A percentile compares a stretch with the other conserved stretches of the same genome.
phyloP scores from a whole-genome alignment of 192 early-diverging fungal species.

The Allomyces macrogynus region DNA sequence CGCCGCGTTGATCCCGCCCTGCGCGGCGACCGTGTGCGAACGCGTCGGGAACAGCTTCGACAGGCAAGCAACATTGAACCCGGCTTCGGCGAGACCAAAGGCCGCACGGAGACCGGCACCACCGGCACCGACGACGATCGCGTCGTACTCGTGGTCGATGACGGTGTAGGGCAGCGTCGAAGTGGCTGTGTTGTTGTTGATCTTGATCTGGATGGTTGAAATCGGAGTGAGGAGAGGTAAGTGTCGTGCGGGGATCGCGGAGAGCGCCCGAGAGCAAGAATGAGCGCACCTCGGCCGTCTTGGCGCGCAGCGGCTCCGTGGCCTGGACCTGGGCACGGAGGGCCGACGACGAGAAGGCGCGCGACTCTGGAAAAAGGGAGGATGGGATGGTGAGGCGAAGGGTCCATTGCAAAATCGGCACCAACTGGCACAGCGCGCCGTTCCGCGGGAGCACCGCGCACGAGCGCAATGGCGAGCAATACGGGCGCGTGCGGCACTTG shows the following conservation, averaged over 20 bases:
- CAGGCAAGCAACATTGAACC: conserved; percentile 94
- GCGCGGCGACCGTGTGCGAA: conserved; percentile 95
- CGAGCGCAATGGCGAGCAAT: too few species aligned
- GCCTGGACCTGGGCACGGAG: conserved; percentile 44
- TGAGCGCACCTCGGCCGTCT: conserved; percentile 34
- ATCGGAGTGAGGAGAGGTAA: conserved; percentile 3
- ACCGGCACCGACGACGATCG: conserved; percentile 94
- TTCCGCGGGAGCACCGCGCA: too few species aligned
- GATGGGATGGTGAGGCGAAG: too few species aligned
- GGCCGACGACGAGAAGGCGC: conserved; percentile 45
- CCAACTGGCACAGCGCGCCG: too few species aligned
- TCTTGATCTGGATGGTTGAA: background rate
- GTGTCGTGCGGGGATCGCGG: background rate
- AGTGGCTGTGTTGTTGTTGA: conserved; percentile 1
- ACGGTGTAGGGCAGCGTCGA: conserved; percentile 44
- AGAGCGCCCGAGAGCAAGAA: background rate
- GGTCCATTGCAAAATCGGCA: too few species aligned
- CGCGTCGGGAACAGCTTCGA: conserved; percentile 96
- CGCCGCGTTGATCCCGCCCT: conserved; percentile 98
- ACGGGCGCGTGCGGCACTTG: too few species aligned
- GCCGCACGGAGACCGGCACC: conserved; percentile 95
- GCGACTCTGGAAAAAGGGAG: conserved; percentile 3
- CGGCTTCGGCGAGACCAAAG: conserved; percentile 83
- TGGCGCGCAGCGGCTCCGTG: conserved; percentile 52
- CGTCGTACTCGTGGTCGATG: conserved; percentile 96